These are phyloP conservation scores for Esteya vermicola DNA, from an alignment of 2,329 filamentous ascomycete species.

Conservation along the genomic window DNA sequence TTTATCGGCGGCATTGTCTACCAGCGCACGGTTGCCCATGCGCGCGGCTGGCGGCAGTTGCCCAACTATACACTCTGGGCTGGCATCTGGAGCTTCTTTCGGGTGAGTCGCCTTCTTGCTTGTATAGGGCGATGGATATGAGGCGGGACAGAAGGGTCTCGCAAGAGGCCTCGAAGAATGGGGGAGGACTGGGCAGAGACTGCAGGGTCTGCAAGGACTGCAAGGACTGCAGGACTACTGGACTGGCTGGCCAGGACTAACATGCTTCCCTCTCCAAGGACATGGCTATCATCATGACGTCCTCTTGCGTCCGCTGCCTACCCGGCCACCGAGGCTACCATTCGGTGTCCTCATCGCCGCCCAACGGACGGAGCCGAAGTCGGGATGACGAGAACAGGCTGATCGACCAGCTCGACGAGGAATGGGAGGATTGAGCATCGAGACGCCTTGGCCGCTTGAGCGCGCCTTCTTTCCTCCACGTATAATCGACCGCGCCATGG, in stretches of 20 bases:
- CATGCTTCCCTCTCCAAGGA: conserved; percentile 26
- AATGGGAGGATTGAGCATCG: conserved; percentile 71
- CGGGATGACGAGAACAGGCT: conserved; percentile 80
- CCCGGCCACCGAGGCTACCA: conserved; percentile 54
- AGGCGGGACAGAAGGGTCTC: no score
- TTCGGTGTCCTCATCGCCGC: conserved; percentile 42
- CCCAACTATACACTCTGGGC: conserved; percentile 93
- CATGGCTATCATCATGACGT: conserved; percentile 52
- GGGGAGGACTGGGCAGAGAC: no score
- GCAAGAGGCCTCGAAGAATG: no score
- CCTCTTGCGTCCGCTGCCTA: conserved; percentile 53
- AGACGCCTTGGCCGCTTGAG: no score
- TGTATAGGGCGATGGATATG: no score
- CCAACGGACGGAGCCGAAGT: conserved; percentile 32
- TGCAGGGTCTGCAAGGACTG: no score
- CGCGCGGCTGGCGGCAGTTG: conserved; percentile 86
- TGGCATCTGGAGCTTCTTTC: conserved; percentile 70
- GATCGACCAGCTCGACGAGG: conserved; percentile 92
- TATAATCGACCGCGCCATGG: no score
- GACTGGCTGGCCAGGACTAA: background rate
- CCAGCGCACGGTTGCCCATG: conserved; percentile 86
- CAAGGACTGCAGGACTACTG: no score
- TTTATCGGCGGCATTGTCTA: conserved; percentile 88
- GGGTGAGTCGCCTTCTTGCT: conserved; percentile 48
- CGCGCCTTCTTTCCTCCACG: no score